Conservation (phyloP, 495 filamentous ascomycete species). For the Filosporella fistucella region DNA sequence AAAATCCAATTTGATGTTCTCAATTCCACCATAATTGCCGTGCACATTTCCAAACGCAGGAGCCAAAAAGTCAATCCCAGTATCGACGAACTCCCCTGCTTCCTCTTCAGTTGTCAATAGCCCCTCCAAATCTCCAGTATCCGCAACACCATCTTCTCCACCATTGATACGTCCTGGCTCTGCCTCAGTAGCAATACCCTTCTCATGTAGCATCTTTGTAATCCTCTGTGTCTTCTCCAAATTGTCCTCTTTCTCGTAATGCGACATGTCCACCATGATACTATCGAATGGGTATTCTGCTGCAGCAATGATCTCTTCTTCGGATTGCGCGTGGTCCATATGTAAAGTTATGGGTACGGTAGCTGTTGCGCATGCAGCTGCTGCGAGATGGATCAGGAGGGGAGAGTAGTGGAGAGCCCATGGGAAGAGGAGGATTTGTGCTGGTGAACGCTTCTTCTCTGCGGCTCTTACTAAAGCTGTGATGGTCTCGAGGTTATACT, state of each 20-base stretch:
- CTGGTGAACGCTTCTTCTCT: slow-evolving; percentile 65
- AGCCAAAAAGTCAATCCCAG: slow-evolving; percentile 64
- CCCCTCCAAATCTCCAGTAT: slow-evolving; percentile 58
- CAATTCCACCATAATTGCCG: slow-evolving; percentile 53
- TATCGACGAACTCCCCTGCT: slow-evolving; percentile 55
- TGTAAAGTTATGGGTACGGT: slow-evolving; percentile 68
- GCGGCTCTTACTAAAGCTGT: slow-evolving; percentile 75
- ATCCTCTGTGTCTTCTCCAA: slow-evolving; percentile 53
- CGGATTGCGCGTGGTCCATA: slow-evolving; percentile 71
- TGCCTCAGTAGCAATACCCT: slow-evolving; percentile 62
- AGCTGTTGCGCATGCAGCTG: slow-evolving; percentile 58
- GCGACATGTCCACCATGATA: slow-evolving; percentile 63
- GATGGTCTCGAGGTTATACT: slow-evolving; percentile 81
- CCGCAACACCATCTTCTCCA: slow-evolving; percentile 62
- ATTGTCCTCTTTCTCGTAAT: slow-evolving; percentile 66
- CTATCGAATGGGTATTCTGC: slow-evolving; percentile 54
- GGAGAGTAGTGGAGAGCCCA: slow-evolving; percentile 62
- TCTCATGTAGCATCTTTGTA: slow-evolving; percentile 49
- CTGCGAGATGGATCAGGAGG: slow-evolving; percentile 59
- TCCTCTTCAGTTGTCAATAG: slow-evolving; percentile 60
- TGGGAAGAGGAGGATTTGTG: slow-evolving; percentile 83
- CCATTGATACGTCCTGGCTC: slow-evolving; percentile 66
- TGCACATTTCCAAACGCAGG: slow-evolving; percentile 71
- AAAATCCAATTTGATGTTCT: slow-evolving; percentile 24
- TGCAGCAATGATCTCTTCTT: slow-evolving; percentile 60